These are phyloP conservation scores for Suhomyces kilbournensis DNA, from an alignment of 805 yeast genomes.

Conservation along the genomic window DNA sequence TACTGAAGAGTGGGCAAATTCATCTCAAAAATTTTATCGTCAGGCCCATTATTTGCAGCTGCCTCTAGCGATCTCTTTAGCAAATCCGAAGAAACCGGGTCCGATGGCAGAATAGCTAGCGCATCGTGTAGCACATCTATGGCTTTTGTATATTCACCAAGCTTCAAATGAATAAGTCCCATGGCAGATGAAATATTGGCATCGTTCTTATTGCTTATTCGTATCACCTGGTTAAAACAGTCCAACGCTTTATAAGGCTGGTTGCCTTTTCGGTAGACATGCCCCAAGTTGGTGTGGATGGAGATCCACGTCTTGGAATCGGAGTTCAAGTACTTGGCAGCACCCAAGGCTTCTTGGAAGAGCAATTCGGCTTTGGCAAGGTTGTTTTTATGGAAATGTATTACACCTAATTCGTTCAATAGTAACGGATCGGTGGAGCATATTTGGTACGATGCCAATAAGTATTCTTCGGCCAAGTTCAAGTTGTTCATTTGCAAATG, in stretches of 20 bases:
- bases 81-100: conserved; percentile 80
- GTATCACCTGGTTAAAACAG: conserved; percentile 74
- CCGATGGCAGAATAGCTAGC: conserved; percentile 71
- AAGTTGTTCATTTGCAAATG: conserved; percentile 84
- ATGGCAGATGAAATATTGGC: conserved; percentile 74
- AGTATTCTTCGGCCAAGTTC: conserved; percentile 81
- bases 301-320: conserved; percentile 84
- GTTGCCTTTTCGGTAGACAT: conserved; percentile 71
- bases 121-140: conserved; percentile 79
- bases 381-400: conserved; percentile 75
- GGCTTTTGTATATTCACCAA: conserved; percentile 62
- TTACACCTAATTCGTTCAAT: conserved; percentile 89
- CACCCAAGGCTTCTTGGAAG: conserved; percentile 66
- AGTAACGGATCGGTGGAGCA: conserved; percentile 85
- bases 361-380: conserved; percentile 65
- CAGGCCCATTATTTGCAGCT: conserved; percentile 34
- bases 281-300: conserved; percentile 83
- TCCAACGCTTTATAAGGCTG: conserved; percentile 63
- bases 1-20: conserved; percentile 25
- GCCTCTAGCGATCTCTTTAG: conserved; percentile 73
- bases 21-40: conserved; percentile 18
- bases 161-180: conserved; percentile 76
- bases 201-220: conserved; percentile 65
- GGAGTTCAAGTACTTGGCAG: conserved; percentile 65
- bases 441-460: conserved; percentile 67